Conservation (phyloP, 768 basidiomycete species). For the Boletus sp. region DNA sequence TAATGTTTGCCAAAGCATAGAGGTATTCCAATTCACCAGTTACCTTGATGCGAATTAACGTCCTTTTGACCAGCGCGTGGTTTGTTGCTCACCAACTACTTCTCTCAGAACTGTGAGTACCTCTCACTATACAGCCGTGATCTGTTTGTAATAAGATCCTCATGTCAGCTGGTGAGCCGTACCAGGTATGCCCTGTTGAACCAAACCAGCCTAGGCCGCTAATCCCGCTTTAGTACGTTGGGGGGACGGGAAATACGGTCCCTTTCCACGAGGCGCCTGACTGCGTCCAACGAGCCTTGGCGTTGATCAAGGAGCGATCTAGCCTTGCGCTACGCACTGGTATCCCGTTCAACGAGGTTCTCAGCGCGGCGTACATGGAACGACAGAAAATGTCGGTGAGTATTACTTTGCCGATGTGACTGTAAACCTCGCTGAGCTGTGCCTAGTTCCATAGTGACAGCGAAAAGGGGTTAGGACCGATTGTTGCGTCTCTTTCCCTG, state of each 20-base stretch:
- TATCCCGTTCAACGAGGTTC: conserved; percentile 69
- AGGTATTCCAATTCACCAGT: conserved; percentile 39
- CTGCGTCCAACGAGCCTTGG: conserved; percentile 57
- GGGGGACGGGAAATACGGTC: conserved; percentile 70
- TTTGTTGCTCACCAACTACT: conserved; percentile 71
- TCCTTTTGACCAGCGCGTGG: conserved; percentile 54
- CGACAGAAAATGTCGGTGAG: conserved; percentile 79
- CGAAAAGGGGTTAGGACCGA: conserved; percentile 69
- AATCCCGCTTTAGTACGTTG: conserved; percentile 60
- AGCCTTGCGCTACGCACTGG: conserved; percentile 40
- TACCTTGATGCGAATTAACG: conserved; percentile 5
- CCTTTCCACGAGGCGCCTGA: conserved; percentile 57
- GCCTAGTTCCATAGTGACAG: conserved; percentile 76
- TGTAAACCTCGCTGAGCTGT: conserved; percentile 6
- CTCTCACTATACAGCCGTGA: not conserved
- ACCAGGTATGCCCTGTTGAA: conserved; percentile 49
- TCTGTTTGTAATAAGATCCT: not conserved
- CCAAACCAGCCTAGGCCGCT: not conserved
- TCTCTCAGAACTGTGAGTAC: conserved; percentile 76
- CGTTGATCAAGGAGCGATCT: conserved; percentile 58
- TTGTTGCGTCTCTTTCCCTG: conserved; percentile 73
- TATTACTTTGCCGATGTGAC: not conserved
- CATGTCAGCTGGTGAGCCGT: conserved; percentile 72
- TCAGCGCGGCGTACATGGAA: conserved; percentile 84
- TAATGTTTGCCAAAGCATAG: conserved; percentile 52